Evolutionary conservation across 805 yeast species (phyloP).

Genomic region (Monosporozyma aquatica): DNA sequence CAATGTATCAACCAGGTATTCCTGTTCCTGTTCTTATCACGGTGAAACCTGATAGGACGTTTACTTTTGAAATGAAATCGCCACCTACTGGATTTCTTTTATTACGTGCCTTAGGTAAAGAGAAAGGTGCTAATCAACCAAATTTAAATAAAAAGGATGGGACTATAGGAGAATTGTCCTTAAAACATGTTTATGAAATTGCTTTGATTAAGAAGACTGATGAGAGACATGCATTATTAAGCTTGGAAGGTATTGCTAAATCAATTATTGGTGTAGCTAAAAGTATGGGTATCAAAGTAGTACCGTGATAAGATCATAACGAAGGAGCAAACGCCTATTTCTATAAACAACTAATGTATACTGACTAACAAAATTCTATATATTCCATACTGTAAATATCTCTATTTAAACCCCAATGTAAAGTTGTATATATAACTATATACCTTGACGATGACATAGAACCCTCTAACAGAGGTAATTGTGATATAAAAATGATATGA

Average conservation of each 20-base stretch:
- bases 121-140: constrained; percentile 68
- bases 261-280: constrained; percentile 82
- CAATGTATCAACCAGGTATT: constrained; percentile 71
- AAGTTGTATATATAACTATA: neutral
- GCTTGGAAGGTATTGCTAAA: constrained; percentile 69
- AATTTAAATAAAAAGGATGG: constrained; percentile 16
- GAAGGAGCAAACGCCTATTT: no score
- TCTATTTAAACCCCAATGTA: neutral
- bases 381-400: neutral
- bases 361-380: no score
- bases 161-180: constrained; percentile 54
- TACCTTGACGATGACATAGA: no score
- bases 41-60: constrained; percentile 87
- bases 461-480: no score
- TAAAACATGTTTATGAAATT: constrained; percentile 89
- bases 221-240: constrained; percentile 60
- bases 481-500: no score
- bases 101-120: constrained; percentile 59
- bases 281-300: constrained; percentile 78
- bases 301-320: constrained; percentile 36
- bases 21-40: constrained; percentile 84
- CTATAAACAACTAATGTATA: no score
- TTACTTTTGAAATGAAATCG: constrained; percentile 74
- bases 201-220: constrained; percentile 91
- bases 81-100: constrained; percentile 89